Evolutionary conservation across 345 rosid species (phyloP).

Genomic region (Salix udensis): DNA sequence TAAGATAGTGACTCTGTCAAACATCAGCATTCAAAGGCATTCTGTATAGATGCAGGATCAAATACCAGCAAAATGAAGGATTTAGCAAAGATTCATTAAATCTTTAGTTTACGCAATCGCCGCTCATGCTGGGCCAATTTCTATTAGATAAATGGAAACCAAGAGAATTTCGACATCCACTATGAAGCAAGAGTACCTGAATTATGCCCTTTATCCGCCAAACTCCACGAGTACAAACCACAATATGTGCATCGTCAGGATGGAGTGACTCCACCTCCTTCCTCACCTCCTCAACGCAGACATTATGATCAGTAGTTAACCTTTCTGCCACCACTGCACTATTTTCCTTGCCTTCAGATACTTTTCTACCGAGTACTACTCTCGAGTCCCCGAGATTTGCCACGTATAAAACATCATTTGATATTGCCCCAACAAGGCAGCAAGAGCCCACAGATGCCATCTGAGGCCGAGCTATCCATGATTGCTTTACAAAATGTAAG

Average conservation of each 20-base stretch:
- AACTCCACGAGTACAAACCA: slow-evolving; percentile 50
- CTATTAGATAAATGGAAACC: too few relatives aligned
- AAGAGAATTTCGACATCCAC: too few relatives aligned
- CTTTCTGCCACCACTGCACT: slow-evolving; percentile 48
- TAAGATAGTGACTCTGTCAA: too few relatives aligned
- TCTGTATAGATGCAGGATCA: too few relatives aligned
- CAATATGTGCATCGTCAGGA: slow-evolving; percentile 60
- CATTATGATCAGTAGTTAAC: slow-evolving; percentile 61
- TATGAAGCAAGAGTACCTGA: slow-evolving; percentile 38
- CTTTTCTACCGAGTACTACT: slow-evolving; percentile 53
- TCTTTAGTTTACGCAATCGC: too few relatives aligned
- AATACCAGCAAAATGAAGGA: too few relatives aligned
- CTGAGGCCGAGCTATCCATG: slow-evolving; percentile 42
- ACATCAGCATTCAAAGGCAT: too few relatives aligned
- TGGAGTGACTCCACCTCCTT: slow-evolving; percentile 68
- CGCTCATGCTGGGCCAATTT: too few relatives aligned
- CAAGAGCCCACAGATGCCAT: slow-evolving; percentile 65
- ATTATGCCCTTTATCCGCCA: slow-evolving; percentile 75
- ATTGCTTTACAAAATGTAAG: slow-evolving; percentile 45
- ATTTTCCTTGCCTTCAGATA: slow-evolving; percentile 10
- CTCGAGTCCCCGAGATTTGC: slow-evolving; percentile 75
- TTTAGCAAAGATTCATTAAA: too few relatives aligned
- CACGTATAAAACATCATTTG: slow-evolving; percentile 42
- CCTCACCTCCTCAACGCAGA: slow-evolving; percentile 58
- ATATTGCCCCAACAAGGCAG: slow-evolving; percentile 57